These are phyloP conservation scores for Saturnispora quitensis DNA, from an alignment of 805 yeast genomes.

Conservation along the genomic window DNA sequence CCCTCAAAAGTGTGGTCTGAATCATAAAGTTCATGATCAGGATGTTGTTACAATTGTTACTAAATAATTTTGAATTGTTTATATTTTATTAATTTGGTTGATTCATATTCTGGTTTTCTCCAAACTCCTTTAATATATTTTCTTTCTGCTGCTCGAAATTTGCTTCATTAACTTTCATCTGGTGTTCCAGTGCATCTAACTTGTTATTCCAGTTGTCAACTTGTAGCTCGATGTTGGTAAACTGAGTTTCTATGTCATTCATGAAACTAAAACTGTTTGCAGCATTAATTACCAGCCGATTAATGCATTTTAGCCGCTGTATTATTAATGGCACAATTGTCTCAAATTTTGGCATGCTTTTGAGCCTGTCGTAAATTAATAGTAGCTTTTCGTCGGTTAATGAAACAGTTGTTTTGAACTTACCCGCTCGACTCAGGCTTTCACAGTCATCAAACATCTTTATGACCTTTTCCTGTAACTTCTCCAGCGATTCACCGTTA, in stretches of 20 bases:
- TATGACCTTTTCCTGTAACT: conserved; percentile 13
- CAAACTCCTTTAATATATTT: conserved; percentile 9
- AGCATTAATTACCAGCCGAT: conserved; percentile 10
- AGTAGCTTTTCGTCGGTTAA: conserved; percentile 17
- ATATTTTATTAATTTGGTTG: neutral
- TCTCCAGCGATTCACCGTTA: conserved; percentile 11
- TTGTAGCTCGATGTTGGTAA: conserved; percentile 14
- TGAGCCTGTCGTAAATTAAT: conserved; percentile 15
- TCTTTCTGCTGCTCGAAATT: conserved; percentile 10
- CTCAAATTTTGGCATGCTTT: conserved; percentile 16
- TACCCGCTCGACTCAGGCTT: conserved; percentile 8
- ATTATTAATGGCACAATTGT: conserved; percentile 13
- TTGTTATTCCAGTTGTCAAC: conserved; percentile 19
- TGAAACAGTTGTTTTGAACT: conserved; percentile 4
- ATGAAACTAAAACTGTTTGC: conserved; percentile 10
- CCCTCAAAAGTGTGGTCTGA: conserved; percentile 92
- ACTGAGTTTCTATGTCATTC: conserved; percentile 12
- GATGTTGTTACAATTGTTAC: conserved; percentile 90
- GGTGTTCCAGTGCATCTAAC: conserved; percentile 15
- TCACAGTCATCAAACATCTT: conserved; percentile 9
- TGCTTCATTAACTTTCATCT: conserved; percentile 7
- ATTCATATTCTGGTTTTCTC: neutral
- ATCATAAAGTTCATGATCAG: conserved; percentile 78
- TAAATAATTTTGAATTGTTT: conserved; percentile 34
- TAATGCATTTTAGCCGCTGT: conserved; percentile 16